Conservation (phyloP, 495 filamentous ascomycete genomes). For the Opeltia flavorubescens region DNA sequence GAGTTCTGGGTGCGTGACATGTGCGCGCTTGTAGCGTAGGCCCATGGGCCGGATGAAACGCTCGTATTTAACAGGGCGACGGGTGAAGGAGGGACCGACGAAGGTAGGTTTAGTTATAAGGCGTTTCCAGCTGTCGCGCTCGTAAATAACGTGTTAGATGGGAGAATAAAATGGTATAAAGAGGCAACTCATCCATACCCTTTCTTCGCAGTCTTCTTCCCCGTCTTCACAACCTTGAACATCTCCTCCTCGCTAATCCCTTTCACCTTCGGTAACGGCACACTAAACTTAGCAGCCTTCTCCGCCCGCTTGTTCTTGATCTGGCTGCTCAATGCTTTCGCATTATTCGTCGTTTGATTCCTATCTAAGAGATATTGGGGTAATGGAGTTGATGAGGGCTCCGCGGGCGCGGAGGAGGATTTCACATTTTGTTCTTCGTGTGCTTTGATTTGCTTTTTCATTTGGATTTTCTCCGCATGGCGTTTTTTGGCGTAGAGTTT, state of each 20-base stretch:
- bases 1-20: slow-evolving; percentile 75
- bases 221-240: slow-evolving; percentile 96
- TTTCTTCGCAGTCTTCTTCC: slow-evolving; percentile 65
- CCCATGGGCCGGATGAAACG: slow-evolving; percentile 68
- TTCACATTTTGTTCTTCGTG: slow-evolving; percentile 95
- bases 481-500: slow-evolving; percentile 90
- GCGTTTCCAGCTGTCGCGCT: slow-evolving; percentile 59
- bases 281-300: slow-evolving; percentile 90
- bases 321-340: slow-evolving; percentile 71
- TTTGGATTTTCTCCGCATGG: slow-evolving; percentile 96
- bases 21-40: slow-evolving; percentile 84
- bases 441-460: slow-evolving; percentile 88
- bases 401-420: slow-evolving; percentile 51
- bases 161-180: background rate
- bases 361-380: slow-evolving; percentile 87
- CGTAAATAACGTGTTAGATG: slow-evolving; percentile 40
- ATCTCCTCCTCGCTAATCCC: slow-evolving; percentile 96
- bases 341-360: slow-evolving; percentile 57
- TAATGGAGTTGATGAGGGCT: slow-evolving; percentile 57
- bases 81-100: slow-evolving; percentile 82
- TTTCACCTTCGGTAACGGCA: slow-evolving; percentile 85
- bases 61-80: slow-evolving; percentile 90
- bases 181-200: background rate
- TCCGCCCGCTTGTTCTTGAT: slow-evolving; percentile 84
- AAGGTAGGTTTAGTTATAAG: slow-evolving; percentile 91